A percentile compares a stretch with the other conserved stretches of the same genome.
phyloP scores from a whole-genome alignment of 2,329 filamentous ascomycete species.

The Aspergillus sojae region DNA sequence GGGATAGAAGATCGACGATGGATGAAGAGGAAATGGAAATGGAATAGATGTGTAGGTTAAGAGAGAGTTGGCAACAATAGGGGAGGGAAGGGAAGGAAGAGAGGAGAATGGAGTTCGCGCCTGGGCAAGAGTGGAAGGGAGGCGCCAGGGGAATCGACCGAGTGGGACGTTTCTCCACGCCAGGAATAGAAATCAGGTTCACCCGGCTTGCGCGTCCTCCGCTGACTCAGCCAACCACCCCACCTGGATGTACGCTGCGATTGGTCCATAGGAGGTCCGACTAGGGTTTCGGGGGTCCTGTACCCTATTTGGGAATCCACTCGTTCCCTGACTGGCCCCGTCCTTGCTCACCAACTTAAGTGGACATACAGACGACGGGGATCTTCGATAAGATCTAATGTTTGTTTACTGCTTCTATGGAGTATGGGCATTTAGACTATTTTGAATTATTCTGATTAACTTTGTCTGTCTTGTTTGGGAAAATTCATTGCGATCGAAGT shows the following conservation, averaged over 20 bases:
- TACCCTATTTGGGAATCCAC: conserved; percentile 12
- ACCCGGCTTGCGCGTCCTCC: conserved; percentile 37
- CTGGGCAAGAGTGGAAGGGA: background rate
- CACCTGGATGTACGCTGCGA: fast-evolving
- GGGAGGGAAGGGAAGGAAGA: conserved; percentile 1
- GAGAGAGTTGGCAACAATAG: conserved; percentile 7
- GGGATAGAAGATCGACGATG: conserved; percentile 1
- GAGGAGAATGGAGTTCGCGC: conserved; percentile 10
- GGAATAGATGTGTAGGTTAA: conserved; percentile 13
- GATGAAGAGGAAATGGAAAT: conserved; percentile 7
- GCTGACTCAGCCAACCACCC: conserved; percentile 30
- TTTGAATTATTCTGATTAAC: background rate
- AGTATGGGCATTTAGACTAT: conserved; percentile 2
- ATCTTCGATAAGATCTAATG: conserved; percentile 18
- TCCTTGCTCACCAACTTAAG: background rate
- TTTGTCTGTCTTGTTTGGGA: background rate
- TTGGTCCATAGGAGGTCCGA: background rate
- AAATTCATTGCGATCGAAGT: background rate
- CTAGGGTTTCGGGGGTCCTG: conserved; percentile 5
- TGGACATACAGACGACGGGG: conserved; percentile 7
- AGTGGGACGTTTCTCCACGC: conserved; percentile 19
- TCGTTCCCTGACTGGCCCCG: conserved; percentile 4
- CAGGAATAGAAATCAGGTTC: conserved; percentile 28
- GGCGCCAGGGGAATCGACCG: conserved; percentile 17
- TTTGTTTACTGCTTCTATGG: conserved; percentile 2